A percentile compares a stretch with the other conserved stretches of the same genome.
phyloP scores from a whole-genome alignment of 495 filamentous ascomycete species.

The Penicillium odoratum region DNA sequence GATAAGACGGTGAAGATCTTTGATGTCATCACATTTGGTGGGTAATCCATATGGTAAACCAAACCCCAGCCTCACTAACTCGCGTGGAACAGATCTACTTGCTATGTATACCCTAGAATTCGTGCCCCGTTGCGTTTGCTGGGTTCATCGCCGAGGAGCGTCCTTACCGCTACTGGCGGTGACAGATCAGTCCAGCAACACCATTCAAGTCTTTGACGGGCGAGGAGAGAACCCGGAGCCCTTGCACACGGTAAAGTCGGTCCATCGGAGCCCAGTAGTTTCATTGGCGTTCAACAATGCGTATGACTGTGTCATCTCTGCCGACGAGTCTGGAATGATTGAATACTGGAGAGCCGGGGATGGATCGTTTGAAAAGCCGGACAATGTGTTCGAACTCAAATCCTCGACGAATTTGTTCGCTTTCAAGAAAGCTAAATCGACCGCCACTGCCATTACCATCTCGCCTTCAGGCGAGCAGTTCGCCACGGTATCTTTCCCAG shows the following conservation, averaged over 20 bases:
- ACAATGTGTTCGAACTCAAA: slow-evolving; percentile 88
- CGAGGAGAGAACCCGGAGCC: slow-evolving; percentile 75
- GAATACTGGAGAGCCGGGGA: slow-evolving; percentile 88
- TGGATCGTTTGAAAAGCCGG: slow-evolving; percentile 82
- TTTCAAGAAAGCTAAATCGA: slow-evolving; percentile 92
- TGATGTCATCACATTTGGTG: slow-evolving; percentile 89
- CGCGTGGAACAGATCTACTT: slow-evolving; percentile 62
- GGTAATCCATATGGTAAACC: slow-evolving; percentile 5
- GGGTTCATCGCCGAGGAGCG: slow-evolving; percentile 86
- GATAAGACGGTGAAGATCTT: slow-evolving; percentile 95
- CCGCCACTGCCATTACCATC: slow-evolving; percentile 79
- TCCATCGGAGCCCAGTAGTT: slow-evolving; percentile 78
- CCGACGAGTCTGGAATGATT: slow-evolving; percentile 88
- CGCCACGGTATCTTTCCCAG: slow-evolving; percentile 88
- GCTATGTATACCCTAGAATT: slow-evolving; percentile 75
- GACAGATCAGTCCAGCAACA: slow-evolving; percentile 72
- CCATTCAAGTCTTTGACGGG: slow-evolving; percentile 84
- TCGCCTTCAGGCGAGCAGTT: slow-evolving; percentile 84
- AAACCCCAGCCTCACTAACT: slow-evolving; percentile 11
- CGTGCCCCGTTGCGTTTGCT: slow-evolving; percentile 79
- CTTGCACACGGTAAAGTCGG: slow-evolving; percentile 67
- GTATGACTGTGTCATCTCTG: slow-evolving; percentile 87
- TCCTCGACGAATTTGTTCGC: slow-evolving; percentile 92
- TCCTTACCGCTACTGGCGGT: slow-evolving; percentile 85
- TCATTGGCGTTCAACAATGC: slow-evolving; percentile 86